Conservation (phyloP, 192 early-diverging fungal species). For the Backusella tarrabulga region DNA sequence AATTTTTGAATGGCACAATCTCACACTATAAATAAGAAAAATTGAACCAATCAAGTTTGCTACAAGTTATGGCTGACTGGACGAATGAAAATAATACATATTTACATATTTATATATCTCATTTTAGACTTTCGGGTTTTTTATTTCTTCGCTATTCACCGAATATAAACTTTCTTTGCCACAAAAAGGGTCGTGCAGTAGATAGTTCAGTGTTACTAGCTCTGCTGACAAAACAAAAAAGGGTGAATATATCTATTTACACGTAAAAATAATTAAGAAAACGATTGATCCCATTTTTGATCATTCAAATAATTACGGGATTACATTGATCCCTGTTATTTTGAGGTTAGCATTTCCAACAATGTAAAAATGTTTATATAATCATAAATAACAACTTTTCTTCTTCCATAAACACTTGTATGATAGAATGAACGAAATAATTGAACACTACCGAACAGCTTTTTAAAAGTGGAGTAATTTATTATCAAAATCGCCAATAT, state of each 20-base stretch:
- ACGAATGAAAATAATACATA: background rate
- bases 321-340: background rate
- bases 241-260: background rate
- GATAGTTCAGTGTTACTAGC: background rate
- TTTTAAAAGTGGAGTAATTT: background rate
- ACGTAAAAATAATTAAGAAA: background rate
- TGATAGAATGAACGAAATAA: background rate
- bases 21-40: background rate
- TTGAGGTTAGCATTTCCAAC: background rate
- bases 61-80: background rate
- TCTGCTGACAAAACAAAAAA: conserved; percentile 4
- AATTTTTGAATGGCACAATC: background rate
- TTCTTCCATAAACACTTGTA: background rate
- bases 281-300: background rate
- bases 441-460: background rate
- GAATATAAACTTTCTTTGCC: background rate
- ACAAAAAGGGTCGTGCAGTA: background rate
- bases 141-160: background rate
- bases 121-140: background rate
- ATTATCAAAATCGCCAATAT: background rate
- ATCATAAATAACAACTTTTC: background rate
- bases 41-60: background rate
- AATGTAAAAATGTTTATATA: background rate
- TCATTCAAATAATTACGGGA: background rate
- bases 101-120: background rate